A percentile compares a stretch with the other conserved stretches of the same genome.
Evolutionary conservation across 164 flowering plant species (phyloP).

Genomic region (Magnolia changhungtana): DNA sequence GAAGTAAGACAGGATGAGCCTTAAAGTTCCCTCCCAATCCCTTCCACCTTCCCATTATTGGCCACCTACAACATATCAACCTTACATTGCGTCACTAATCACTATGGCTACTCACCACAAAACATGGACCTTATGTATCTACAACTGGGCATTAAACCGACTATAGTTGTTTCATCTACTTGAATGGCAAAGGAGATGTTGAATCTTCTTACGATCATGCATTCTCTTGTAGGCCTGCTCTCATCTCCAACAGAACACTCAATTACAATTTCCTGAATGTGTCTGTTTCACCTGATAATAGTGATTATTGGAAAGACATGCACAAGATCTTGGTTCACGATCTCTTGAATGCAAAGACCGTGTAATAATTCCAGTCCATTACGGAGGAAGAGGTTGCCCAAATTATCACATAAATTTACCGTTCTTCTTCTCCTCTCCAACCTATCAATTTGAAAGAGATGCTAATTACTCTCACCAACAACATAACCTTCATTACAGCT

Average conservation of each 20-base stretch:
- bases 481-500: constrained; percentile 19
- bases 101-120: constrained; percentile 2
- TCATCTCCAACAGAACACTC: background rate
- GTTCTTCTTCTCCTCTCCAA: background rate
- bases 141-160: background rate
- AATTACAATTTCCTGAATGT: background rate
- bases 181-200: background rate
- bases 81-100: constrained; percentile 16
- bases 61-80: constrained; percentile 21
- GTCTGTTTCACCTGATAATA: background rate
- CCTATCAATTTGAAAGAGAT: constrained; percentile 23
- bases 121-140: constrained; percentile 13
- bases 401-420: background rate
- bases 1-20: background rate
- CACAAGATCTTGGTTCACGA: background rate
- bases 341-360: background rate
- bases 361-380: background rate
- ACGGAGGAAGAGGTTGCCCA: background rate
- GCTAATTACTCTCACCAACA: constrained; percentile 12
- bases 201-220: background rate
- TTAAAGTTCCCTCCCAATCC: background rate
- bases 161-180: background rate
- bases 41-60: constrained; percentile 8
- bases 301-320: background rate
- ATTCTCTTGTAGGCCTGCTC: background rate